Evolutionary conservation across 208 protist species (phyloP).

Genomic region (Wallacemonas sp.): DNA sequence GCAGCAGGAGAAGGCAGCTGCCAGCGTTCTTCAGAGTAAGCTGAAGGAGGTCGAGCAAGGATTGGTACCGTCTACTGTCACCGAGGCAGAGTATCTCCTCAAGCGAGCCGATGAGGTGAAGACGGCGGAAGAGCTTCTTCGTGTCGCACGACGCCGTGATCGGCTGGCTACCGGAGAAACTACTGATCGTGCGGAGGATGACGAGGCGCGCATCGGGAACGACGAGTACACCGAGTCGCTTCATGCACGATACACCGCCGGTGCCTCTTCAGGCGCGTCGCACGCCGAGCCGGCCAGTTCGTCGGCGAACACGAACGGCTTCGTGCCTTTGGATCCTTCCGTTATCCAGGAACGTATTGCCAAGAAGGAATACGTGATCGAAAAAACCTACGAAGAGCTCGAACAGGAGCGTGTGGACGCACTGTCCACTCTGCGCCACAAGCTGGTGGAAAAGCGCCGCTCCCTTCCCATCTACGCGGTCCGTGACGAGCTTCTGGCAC

Average conservation of each 20-base stretch:
- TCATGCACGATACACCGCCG: too few species aligned
- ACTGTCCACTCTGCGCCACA: conserved; percentile 1
- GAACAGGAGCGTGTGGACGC: conserved; percentile 44
- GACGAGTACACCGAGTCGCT: too few species aligned
- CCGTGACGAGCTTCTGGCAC: conserved; percentile 85
- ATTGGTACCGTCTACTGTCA: conserved; percentile 48
- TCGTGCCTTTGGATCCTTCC: conserved; percentile 53
- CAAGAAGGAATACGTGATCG: conserved; percentile 62
- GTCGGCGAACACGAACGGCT: conserved; percentile 18
- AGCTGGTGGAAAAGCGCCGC: conserved; percentile 59
- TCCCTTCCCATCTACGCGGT: conserved; percentile 95
- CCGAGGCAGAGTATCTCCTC: conserved; percentile 69
- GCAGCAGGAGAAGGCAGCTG: conserved; percentile 62
- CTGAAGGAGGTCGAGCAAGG: conserved; percentile 78
- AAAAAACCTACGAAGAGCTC: conserved; percentile 62
- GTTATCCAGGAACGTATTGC: conserved; percentile 60
- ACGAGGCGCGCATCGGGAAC: too few species aligned
- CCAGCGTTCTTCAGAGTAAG: conserved; percentile 64
- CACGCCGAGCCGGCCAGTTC: neutral
- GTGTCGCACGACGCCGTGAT: conserved; percentile 49
- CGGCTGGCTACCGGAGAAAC: conserved; percentile 37
- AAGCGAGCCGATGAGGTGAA: conserved; percentile 66
- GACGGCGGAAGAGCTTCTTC: conserved; percentile 53
- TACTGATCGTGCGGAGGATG: neutral
- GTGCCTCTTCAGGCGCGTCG: neutral